A percentile compares a stretch with the other conserved stretches of the same genome.
Evolutionary conservation across 1,284 basidiomycete species (phyloP).

Genomic region (Trametes pubescens): DNA sequence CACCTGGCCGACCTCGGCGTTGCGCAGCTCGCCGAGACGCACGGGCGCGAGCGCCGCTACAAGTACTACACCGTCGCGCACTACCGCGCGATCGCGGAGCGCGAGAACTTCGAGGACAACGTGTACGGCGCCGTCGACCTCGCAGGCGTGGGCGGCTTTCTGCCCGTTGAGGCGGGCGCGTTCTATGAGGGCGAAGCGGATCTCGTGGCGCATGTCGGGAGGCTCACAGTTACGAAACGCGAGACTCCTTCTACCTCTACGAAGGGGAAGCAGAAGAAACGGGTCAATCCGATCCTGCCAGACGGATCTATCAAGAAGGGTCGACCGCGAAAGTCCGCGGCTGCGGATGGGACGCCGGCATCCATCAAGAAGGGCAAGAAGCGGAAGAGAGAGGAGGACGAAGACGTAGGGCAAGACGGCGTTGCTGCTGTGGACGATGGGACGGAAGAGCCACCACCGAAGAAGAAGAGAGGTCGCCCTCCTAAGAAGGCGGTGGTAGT

Average conservation of each 20-base stretch:
- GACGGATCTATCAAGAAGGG: slow-evolving; percentile 42
- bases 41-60: slow-evolving; percentile 81
- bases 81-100: slow-evolving; percentile 61
- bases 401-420: slow-evolving; percentile 23
- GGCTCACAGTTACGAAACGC: slow-evolving; percentile 46
- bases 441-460: slow-evolving; percentile 40
- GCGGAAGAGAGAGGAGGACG: slow-evolving; percentile 36
- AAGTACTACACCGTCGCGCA: slow-evolving; percentile 77
- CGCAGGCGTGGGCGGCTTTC: slow-evolving; percentile 61
- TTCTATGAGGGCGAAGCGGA: slow-evolving; percentile 62
- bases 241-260: slow-evolving; percentile 9
- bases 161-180: slow-evolving; percentile 46
- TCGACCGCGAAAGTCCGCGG: slow-evolving; percentile 35
- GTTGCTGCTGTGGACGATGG: slow-evolving; percentile 30
- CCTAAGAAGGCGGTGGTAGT: slow-evolving; percentile 35
- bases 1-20: slow-evolving; percentile 77
- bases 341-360: slow-evolving; percentile 18
- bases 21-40: slow-evolving; percentile 73
- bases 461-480: slow-evolving; percentile 49
- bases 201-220: slow-evolving; percentile 57
- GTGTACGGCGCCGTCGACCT: slow-evolving; percentile 57
- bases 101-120: slow-evolving; percentile 64
- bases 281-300: slow-evolving; percentile 38
- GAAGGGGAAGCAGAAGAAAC: slow-evolving; percentile 36
- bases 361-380: slow-evolving; percentile 37